A percentile compares a stretch with the other conserved stretches of the same genome.
phyloP scores from a whole-genome alignment of 768 basidiomycete genomes.

The Coprinellus aureogranulatus region DNA sequence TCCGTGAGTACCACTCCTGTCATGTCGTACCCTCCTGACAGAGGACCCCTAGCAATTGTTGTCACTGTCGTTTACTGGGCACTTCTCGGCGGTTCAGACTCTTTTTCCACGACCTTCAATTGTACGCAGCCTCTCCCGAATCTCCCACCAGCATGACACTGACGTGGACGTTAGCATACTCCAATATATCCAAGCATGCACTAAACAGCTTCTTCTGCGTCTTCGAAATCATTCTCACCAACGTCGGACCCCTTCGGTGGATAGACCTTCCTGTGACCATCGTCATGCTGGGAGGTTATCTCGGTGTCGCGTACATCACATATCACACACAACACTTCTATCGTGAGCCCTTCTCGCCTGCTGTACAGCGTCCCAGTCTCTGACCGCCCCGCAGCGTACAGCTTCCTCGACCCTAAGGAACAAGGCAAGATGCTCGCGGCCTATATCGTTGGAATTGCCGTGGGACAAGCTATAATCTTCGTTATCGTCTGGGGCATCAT shows the following conservation, averaged over 20 bases:
- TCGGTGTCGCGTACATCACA: constrained; percentile 70
- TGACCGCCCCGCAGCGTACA: constrained; percentile 46
- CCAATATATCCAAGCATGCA: constrained; percentile 57
- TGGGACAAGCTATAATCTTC: constrained; percentile 54
- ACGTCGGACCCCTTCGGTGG: constrained; percentile 54
- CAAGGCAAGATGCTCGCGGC: constrained; percentile 47
- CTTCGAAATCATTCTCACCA: constrained; percentile 57
- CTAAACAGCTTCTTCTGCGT: constrained; percentile 58
- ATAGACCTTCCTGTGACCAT: constrained; percentile 44
- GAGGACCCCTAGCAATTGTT: constrained; percentile 3
- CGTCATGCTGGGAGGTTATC: constrained; percentile 51
- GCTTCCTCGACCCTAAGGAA: constrained; percentile 57
- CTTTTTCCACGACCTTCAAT: neutral
- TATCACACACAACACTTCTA: constrained; percentile 61
- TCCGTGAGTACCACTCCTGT: constrained; percentile 9
- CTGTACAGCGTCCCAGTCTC: neutral
- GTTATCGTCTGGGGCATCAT: neutral
- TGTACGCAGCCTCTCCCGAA: neutral
- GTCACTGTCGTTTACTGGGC: constrained; percentile 11
- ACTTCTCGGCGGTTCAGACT: constrained; percentile 11
- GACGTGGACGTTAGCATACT: constrained; percentile 43
- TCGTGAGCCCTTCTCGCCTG: constrained; percentile 38
- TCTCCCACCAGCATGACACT: neutral
- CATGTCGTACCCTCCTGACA: neutral
- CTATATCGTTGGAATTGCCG: constrained; percentile 61